Percentiles rank a stretch among this genome's conserved stretches.
Conservation (phyloP, 805 yeast genomes). For the Metschnikowia chrysomelidarum region DNA sequence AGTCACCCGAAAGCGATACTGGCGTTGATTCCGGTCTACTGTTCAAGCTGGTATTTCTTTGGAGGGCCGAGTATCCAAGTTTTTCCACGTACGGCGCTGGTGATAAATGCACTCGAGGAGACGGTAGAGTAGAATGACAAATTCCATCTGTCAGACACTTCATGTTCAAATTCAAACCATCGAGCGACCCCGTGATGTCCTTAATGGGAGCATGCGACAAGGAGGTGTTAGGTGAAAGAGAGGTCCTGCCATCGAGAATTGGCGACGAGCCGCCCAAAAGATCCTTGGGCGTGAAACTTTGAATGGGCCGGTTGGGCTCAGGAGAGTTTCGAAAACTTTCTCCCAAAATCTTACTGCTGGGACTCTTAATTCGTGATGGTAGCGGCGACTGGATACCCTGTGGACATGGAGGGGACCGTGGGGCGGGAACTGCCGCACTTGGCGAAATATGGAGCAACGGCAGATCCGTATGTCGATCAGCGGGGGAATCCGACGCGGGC, state of each 20-base stretch:
- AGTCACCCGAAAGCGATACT: constrained; percentile 7
- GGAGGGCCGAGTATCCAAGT: constrained; percentile 61
- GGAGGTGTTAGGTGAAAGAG: constrained; percentile 15
- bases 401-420: constrained; percentile 3
- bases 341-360: constrained; percentile 20
- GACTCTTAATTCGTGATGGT: constrained; percentile 34
- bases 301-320: constrained; percentile 19
- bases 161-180: constrained; percentile 29
- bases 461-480: no score
- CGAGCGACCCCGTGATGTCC: constrained; percentile 26
- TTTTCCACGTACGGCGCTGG: constrained; percentile 46
- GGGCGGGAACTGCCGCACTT: background rate
- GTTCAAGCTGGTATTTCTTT: constrained; percentile 41
- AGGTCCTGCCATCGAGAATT: constrained; percentile 7
- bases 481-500: no score
- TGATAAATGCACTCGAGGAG: constrained; percentile 59
- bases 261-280: constrained; percentile 20
- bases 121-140: constrained; percentile 33
- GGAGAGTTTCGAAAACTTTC: constrained; percentile 17
- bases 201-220: constrained; percentile 11
- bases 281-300: constrained; percentile 49
- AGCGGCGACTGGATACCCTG: constrained; percentile 30
- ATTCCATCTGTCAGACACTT: constrained; percentile 21
- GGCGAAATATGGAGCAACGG: constrained; percentile 2
- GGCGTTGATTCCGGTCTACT: constrained; percentile 14